phyloP scores from a whole-genome alignment of 2,329 filamentous ascomycete genomes.

The Stagonosporopsis cucurbitacearum region DNA sequence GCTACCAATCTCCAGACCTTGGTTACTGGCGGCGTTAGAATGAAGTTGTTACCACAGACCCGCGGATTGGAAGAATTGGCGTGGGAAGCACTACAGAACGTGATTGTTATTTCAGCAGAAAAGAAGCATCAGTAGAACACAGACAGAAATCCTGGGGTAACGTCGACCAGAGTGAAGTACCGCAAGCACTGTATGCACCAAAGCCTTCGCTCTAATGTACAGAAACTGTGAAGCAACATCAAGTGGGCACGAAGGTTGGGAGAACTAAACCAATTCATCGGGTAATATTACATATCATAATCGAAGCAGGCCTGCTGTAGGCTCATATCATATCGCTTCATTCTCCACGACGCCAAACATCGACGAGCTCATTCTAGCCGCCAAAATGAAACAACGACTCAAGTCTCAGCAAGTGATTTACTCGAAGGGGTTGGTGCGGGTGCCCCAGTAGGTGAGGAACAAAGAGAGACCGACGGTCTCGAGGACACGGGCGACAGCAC shows the following conservation, averaged over 20 bases:
- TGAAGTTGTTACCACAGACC: not conserved
- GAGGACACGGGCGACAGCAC: slow-evolving; percentile 80
- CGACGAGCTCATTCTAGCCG: slow-evolving; percentile 35
- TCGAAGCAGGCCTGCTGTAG: slow-evolving; percentile 23
- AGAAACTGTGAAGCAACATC: not conserved
- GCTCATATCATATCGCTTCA: slow-evolving; percentile 33
- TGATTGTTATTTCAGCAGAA: too few species aligned
- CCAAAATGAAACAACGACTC: slow-evolving; percentile 32
- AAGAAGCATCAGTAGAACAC: too few species aligned
- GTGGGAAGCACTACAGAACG: too few species aligned
- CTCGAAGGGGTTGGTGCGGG: slow-evolving; percentile 89
- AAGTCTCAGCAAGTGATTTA: slow-evolving; percentile 54
- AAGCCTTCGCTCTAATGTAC: too few species aligned
- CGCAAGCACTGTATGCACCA: too few species aligned
- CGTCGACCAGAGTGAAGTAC: too few species aligned
- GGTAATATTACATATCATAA: slow-evolving; percentile 42
- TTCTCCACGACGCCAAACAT: slow-evolving; percentile 28
- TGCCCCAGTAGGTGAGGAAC: slow-evolving; percentile 98
- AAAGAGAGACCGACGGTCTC: slow-evolving; percentile 92
- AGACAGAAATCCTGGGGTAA: too few species aligned
- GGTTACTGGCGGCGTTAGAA: not conserved
- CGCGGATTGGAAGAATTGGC: too few species aligned
- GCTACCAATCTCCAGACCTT: not conserved
- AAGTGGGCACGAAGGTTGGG: not conserved
- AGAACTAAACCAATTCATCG: slow-evolving; percentile 25